Conservation (phyloP, 345 rosid genomes). For the Ailanthus altissimus region DNA sequence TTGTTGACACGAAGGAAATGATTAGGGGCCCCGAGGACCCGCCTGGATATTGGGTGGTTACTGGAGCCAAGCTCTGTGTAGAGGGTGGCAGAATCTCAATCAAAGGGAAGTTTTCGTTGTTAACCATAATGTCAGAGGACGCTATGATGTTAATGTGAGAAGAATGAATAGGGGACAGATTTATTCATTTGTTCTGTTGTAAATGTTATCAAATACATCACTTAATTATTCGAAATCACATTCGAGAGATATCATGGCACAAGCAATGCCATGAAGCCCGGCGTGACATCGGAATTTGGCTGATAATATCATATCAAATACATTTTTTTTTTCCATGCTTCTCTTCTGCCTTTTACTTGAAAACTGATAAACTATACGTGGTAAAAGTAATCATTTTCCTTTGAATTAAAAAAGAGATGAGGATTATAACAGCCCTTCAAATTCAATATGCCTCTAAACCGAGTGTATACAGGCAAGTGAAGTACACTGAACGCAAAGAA, state of each 20-base stretch:
- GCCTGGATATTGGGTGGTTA: slow-evolving; percentile 97
- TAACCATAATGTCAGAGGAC: slow-evolving; percentile 78
- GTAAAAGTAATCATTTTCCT: too few relatives aligned
- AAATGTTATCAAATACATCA: slow-evolving; percentile 26
- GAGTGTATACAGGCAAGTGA: not conserved
- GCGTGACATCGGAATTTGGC: not conserved
- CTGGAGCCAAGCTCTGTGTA: slow-evolving; percentile 84
- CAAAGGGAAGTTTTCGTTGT: slow-evolving; percentile 78
- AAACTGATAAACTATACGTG: too few relatives aligned
- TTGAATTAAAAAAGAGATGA: too few relatives aligned
- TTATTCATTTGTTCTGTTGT: slow-evolving; percentile 21
- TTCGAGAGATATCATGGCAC: not conserved
- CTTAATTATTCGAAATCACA: slow-evolving; percentile 6
- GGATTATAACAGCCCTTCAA: too few relatives aligned
- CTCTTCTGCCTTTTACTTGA: not conserved
- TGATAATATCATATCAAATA: not conserved
- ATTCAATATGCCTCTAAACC: not conserved
- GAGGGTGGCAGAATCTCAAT: slow-evolving; percentile 78
- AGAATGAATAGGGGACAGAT: not conserved
- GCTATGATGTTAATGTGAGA: slow-evolving; percentile 55
- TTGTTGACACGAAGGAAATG: slow-evolving; percentile 89
- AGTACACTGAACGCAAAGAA: not conserved
- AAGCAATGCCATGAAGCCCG: not conserved
- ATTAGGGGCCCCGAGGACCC: slow-evolving; percentile 83
- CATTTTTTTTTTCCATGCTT: not conserved